Evolutionary conservation across 2,329 filamentous ascomycete genomes (phyloP), one percentile per base, ranked within the genome.

Genomic region (Lasiodiplodia sp.): DNA sequence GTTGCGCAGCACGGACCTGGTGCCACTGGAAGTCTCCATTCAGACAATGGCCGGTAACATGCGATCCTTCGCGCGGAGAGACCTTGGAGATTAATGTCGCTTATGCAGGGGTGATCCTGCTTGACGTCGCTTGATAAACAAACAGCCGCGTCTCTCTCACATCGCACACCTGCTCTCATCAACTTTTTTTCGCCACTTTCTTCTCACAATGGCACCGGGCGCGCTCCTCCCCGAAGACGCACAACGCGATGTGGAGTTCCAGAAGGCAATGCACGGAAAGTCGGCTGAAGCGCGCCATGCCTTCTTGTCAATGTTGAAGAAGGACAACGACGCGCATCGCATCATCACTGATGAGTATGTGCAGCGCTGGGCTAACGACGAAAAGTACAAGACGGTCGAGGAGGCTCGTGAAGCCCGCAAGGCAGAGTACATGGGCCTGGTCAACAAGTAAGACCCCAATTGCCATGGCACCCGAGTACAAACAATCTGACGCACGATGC

Each of bases 351-450:
- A 96, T 77, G 92, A 96, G 80, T 97, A 97, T 83, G 97, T 97
- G 85, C 96, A 96, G 86, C 94, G 97, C 80, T 97, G 92, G 92
- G 93, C 97, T 81, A 91, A 95, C 84, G 94, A 96, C 83, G 82
- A 84, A 75, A 94, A 96, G 80, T 97, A 97, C 83, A 97, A 94
- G 53, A 91, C 85, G 57, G 89, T 86, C 71, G 87, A 90, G 52
- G 96, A 99, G 87, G 98, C 95, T 1, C 88, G 90, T 66, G 92
- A 91, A 75, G 90, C 88, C 73, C 89, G 95, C 21, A 78, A 94
- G 91, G 87, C 91, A 73, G 92, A 97, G 83, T 98, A 98, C 81
- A 94, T 94, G 66, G 96, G 93, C 44, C 83, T 98, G 90, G 92
- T 86, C 94, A 97, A 91, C 95, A 87, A 75, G 91, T 86, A 51